Percentiles rank a stretch among this genome's conserved stretches.
phyloP scores from a whole-genome alignment of 768 basidiomycete genomes.

The Mycena indigotica region DNA sequence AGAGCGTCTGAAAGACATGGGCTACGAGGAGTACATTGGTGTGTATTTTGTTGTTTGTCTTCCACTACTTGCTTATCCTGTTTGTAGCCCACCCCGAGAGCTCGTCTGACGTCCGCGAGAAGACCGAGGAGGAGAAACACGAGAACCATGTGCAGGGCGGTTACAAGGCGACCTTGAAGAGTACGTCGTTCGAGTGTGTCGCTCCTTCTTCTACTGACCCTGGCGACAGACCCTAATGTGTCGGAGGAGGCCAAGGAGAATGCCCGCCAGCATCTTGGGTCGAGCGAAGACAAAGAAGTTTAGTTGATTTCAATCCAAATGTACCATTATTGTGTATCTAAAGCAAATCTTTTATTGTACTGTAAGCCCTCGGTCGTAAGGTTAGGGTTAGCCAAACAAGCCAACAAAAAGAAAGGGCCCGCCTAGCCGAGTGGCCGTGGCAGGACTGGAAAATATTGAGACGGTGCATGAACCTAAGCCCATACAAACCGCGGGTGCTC shows the following conservation, averaged over 20 bases:
- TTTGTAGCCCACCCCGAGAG: not conserved
- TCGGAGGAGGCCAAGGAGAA: slow-evolving; percentile 16
- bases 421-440: no score
- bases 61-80: not conserved
- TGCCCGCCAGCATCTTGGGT: slow-evolving; percentile 19
- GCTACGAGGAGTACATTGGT: not conserved
- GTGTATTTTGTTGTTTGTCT: no score
- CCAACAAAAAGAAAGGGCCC: no score
- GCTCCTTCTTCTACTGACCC: not conserved
- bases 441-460: no score
- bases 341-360: no score
- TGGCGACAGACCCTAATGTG: slow-evolving; percentile 10
- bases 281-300: no score
- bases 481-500: no score
- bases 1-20: not conserved
- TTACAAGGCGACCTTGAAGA: slow-evolving; percentile 18
- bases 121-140: not conserved
- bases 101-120: not conserved
- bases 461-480: no score
- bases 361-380: no score
- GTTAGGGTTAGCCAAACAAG: no score
- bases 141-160: slow-evolving; percentile 3
- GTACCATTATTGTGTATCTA: no score
- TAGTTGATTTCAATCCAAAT: no score
- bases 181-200: not conserved